phyloP scores from a whole-genome alignment of 1,284 basidiomycete genomes.

The Singerocomus inundabilis region DNA sequence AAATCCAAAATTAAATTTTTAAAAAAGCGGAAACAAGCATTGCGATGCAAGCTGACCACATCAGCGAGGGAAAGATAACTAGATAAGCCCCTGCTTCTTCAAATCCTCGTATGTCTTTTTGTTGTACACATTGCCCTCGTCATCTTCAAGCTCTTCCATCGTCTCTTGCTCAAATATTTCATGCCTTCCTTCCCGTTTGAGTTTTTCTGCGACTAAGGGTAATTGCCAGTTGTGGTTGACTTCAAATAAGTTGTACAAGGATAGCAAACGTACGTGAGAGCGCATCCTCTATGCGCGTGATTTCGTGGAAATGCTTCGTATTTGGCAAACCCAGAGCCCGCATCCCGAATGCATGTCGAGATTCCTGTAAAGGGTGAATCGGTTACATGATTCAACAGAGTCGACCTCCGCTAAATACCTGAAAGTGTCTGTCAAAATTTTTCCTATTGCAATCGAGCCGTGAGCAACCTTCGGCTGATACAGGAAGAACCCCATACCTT shows the following conservation, averaged over 20 bases:
- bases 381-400: conserved; percentile 6
- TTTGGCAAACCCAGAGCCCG: conserved; percentile 95
- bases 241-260: conserved; percentile 1
- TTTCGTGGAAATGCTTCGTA: conserved; percentile 98
- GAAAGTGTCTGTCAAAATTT: conserved; percentile 94
- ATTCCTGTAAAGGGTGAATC: conserved; percentile 59
- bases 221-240: neutral
- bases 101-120: conserved; percentile 89
- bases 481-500: conserved; percentile 48
- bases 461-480: conserved; percentile 10
- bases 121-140: conserved; percentile 94
- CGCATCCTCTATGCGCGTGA: conserved; percentile 96
- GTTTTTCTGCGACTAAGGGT: conserved; percentile 83
- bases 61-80: conserved; percentile 12
- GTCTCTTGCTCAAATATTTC: conserved; percentile 91
- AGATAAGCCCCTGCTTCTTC: conserved; percentile 89
- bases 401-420: conserved; percentile 40
- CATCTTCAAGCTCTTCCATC: conserved; percentile 96
- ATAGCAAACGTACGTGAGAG: conserved; percentile 68
- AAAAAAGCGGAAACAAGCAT: conserved; percentile 3
- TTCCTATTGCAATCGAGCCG: conserved; percentile 51
- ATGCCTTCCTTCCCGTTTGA: conserved; percentile 90
- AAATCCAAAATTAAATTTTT: neutral
- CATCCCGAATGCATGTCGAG: conserved; percentile 97
- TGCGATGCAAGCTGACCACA: conserved; percentile 16